These are phyloP conservation scores for Kwoniella sp. DNA, from an alignment of 768 basidiomycete species.

Conservation along the genomic window DNA sequence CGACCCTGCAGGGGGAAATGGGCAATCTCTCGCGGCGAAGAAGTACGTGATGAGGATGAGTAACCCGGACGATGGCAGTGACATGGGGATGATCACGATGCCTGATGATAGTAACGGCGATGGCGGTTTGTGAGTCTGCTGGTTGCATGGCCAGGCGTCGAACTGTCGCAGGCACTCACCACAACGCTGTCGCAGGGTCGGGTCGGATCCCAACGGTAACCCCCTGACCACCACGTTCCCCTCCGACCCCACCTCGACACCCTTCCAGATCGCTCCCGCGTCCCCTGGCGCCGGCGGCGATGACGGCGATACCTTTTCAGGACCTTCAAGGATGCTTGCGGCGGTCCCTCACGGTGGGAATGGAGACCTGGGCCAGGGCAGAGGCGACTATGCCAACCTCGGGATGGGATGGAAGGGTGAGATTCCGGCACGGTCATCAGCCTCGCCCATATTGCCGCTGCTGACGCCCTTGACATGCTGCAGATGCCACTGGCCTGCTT, in stretches of 20 bases:
- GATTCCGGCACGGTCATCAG: neutral
- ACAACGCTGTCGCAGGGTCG: constrained; percentile 1
- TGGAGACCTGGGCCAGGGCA: constrained; percentile 3
- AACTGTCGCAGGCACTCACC: neutral
- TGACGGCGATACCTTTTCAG: constrained; percentile 6
- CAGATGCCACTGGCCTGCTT: constrained; percentile 4
- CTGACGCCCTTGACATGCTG: neutral
- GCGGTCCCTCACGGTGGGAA: constrained; percentile 8
- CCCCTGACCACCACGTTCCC: constrained; percentile 3
- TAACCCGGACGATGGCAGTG: constrained; percentile 15
- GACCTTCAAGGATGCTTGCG: constrained; percentile 5
- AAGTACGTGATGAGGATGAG: constrained; percentile 13
- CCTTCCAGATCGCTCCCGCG: constrained; percentile 5
- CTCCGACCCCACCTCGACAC: constrained; percentile 2
- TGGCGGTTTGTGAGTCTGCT: constrained; percentile 11
- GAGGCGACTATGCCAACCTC: constrained; percentile 10
- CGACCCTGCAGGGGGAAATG: neutral
- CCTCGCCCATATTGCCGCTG: neutral
- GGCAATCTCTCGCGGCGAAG: neutral
- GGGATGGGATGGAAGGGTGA: constrained; percentile 17
- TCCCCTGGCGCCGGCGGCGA: neutral
- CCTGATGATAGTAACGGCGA: constrained; percentile 2
- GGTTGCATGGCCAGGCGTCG: too few species aligned
- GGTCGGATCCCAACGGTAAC: neutral
- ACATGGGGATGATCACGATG: constrained; percentile 13